Evolutionary conservation across 768 basidiomycete species (phyloP).

Genomic region (Lactarius trivialis): DNA sequence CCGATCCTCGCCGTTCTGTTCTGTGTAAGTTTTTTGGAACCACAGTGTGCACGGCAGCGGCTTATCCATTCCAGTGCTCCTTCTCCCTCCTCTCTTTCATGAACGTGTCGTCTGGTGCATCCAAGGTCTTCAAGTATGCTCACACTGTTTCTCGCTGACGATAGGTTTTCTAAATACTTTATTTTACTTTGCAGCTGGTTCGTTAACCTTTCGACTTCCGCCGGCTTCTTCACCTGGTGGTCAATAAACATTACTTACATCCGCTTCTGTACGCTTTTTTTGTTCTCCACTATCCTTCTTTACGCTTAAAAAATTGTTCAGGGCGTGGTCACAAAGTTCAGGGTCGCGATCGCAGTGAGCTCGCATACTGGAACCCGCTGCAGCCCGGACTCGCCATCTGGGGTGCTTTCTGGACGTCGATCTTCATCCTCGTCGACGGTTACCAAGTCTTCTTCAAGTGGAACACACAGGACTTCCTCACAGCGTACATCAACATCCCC

Average conservation of each 20-base stretch:
- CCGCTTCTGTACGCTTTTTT: slow-evolving; percentile 49
- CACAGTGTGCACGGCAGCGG: not conserved
- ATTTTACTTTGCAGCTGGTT: slow-evolving; percentile 49
- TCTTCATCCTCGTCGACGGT: slow-evolving; percentile 56
- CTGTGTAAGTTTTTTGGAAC: slow-evolving; percentile 24
- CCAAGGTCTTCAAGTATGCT: slow-evolving; percentile 50
- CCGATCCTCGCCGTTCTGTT: slow-evolving; percentile 36
- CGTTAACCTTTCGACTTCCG: slow-evolving; percentile 58
- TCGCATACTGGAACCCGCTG: slow-evolving; percentile 54
- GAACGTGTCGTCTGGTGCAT: slow-evolving; percentile 50
- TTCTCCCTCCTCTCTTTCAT: slow-evolving; percentile 55
- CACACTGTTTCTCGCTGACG: not conserved
- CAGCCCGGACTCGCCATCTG: slow-evolving; percentile 68
- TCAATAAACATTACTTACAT: slow-evolving; percentile 67
- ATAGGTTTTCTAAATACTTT: not conserved
- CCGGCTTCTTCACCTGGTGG: slow-evolving; percentile 64
- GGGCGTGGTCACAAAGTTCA: slow-evolving; percentile 58
- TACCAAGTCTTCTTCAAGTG: slow-evolving; percentile 60
- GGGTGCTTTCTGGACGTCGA: slow-evolving; percentile 56
- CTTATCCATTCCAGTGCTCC: slow-evolving; percentile 26
- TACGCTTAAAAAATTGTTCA: slow-evolving; percentile 24
- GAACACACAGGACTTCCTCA: slow-evolving; percentile 46
- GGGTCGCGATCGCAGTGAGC: slow-evolving; percentile 52
- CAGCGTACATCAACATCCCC: slow-evolving; percentile 36
- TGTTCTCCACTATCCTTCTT: not conserved